These are phyloP conservation scores for Hanseniaspora singularis DNA, from an alignment of 805 yeast genomes.

Conservation along the genomic window DNA sequence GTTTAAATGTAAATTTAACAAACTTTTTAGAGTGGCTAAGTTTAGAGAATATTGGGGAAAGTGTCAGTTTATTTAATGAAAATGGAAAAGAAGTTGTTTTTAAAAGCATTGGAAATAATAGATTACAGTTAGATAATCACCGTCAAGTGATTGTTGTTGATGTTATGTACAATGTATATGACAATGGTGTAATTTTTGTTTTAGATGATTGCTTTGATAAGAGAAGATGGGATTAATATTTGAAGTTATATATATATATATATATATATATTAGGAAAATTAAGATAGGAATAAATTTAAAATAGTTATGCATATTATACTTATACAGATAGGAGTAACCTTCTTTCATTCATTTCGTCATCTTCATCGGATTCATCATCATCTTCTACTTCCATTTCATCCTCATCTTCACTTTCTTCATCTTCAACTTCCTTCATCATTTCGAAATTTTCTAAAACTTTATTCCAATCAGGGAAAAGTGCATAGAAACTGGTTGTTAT, in stretches of 20 bases:
- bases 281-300: not conserved
- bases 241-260: not conserved
- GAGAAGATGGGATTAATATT: constrained; percentile 3
- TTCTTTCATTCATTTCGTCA: not conserved
- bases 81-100: constrained; percentile 3
- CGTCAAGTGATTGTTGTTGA: not conserved
- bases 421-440: constrained; percentile 29
- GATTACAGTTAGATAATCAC: not conserved
- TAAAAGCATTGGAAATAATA: not conserved
- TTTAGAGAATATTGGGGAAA: not conserved
- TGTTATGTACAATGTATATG: not conserved
- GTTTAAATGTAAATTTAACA: not conserved
- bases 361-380: constrained; percentile 16
- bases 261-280: not conserved
- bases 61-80: constrained; percentile 1
- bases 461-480: constrained; percentile 42
- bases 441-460: constrained; percentile 36
- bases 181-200: constrained; percentile 7
- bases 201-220: constrained; percentile 11
- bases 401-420: constrained; percentile 24
- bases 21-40: constrained; percentile 1
- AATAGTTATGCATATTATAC: not conserved
- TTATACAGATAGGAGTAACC: not conserved
- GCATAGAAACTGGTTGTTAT: constrained; percentile 39
- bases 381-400: constrained; percentile 22